Base-by-base conservation (phyloP, 352 stramenopile genomes). In the Globisporangium polare region DNA sequence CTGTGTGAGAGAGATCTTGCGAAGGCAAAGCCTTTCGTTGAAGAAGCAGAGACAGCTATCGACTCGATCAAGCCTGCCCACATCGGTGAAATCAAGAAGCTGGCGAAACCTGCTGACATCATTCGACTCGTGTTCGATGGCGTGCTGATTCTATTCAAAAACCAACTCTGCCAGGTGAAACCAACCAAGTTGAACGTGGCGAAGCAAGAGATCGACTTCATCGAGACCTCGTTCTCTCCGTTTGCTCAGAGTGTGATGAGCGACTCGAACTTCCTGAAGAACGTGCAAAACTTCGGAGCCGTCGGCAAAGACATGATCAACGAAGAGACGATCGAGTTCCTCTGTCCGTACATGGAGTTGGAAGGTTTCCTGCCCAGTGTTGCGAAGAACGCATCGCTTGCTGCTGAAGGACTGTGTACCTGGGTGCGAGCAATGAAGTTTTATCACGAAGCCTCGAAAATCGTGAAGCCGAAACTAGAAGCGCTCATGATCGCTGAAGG, bases 381-480 rank as follows among this genome's bases (percentile, higher is more conserved):
- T 6, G 97, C 97, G 22, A 99, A 99, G 78, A 98, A 98, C 51
- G 97, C 96, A 0, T 99, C 94, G 50, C 86, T 92, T 3, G 96
- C 97, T 49, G 96, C 96, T 1, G 96, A 99, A 70, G 97, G 97
- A 3, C 73, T 99, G 27, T 99, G 97, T 66, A 99, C 91, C 26
- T 99, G 97, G 89, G 96, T 98, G 58, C 78, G 89, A 35, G 97
- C 97, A 1, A 99, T 99, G 97, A 98, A 98, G 66, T 98, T 96
- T 63, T 99, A 99, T 77, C 96, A 99, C 73, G 92, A 99, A 69
- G 97, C 96, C 1, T 98, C 93, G 26, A 99, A 99, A 72, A 97
- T 99, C 63, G 96, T 99, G 15, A 99, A 99, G 69, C 97, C 97
- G 9, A 99, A 99, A 72, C 83, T 99, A 2, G 97, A 99, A 70